Percentiles rank a stretch among this genome's conserved stretches.
These are phyloP conservation scores for Penicillium sp. DNA, from an alignment of 2,329 filamentous ascomycete genomes.

Conservation along the genomic window DNA sequence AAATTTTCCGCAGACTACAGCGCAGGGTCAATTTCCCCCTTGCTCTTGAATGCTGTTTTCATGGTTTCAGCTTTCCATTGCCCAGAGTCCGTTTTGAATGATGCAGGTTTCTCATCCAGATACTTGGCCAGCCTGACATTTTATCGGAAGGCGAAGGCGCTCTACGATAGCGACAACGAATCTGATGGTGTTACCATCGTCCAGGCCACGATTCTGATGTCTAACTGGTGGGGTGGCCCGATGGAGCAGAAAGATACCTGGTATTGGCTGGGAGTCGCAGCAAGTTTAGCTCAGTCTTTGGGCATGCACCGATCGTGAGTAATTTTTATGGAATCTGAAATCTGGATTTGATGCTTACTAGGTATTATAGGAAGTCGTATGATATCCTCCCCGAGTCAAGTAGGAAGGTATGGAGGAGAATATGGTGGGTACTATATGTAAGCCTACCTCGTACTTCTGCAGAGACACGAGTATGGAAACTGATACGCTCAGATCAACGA, in stretches of 20 bases:
- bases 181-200: neutral
- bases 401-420: neutral
- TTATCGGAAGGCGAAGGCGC: neutral
- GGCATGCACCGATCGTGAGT: neutral
- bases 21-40: neutral
- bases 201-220: neutral
- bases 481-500: neutral
- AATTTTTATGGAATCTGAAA: neutral
- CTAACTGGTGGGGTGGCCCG: constrained; percentile 2
- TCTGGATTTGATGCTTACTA: neutral
- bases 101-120: neutral
- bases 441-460: neutral
- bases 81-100: neutral
- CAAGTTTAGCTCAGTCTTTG: neutral
- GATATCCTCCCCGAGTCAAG: neutral
- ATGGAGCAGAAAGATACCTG: constrained; percentile 3
- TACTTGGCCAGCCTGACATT: neutral
- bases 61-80: neutral
- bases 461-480: neutral
- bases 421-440: neutral
- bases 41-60: neutral
- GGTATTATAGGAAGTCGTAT: neutral
- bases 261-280: neutral
- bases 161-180: neutral
- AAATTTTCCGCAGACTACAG: neutral